These are phyloP conservation scores for Amanita exitialis DNA, from an alignment of 768 basidiomycete species.

Conservation along the genomic window DNA sequence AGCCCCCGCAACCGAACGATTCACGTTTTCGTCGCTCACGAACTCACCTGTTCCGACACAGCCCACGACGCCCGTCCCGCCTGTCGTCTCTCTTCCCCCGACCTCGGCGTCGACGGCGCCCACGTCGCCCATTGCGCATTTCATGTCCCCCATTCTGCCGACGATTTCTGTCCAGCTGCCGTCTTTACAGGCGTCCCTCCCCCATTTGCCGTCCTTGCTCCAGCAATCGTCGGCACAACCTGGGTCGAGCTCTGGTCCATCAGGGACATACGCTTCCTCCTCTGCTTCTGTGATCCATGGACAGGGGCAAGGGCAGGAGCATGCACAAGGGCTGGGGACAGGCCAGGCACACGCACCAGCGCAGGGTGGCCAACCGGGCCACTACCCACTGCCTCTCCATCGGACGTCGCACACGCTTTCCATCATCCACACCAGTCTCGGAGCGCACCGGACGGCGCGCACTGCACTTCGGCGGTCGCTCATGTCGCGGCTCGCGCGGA, in stretches of 20 bases:
- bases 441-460: conserved; percentile 54
- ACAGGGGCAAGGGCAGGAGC: neutral
- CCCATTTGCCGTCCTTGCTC: neutral
- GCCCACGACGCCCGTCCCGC: neutral
- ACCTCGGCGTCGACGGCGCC: neutral
- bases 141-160: neutral
- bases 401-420: neutral
- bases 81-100: neutral
- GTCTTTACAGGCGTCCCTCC: neutral
- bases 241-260: neutral
- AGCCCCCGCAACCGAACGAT: neutral
- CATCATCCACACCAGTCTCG: conserved; percentile 33
- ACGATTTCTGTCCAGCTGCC: neutral
- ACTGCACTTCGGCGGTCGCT: conserved; percentile 54
- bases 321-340: too few relatives aligned
- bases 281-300: neutral
- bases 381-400: neutral
- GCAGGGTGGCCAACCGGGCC: too few relatives aligned
- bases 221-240: neutral
- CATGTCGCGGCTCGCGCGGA: conserved; percentile 51
- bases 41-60: neutral
- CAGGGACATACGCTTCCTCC: neutral
- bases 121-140: neutral
- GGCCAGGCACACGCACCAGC: too few relatives aligned
- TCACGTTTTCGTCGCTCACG: neutral